Evolutionary conservation across 208 protist species (phyloP).

Genomic region (Tetramitus jugosus): DNA sequence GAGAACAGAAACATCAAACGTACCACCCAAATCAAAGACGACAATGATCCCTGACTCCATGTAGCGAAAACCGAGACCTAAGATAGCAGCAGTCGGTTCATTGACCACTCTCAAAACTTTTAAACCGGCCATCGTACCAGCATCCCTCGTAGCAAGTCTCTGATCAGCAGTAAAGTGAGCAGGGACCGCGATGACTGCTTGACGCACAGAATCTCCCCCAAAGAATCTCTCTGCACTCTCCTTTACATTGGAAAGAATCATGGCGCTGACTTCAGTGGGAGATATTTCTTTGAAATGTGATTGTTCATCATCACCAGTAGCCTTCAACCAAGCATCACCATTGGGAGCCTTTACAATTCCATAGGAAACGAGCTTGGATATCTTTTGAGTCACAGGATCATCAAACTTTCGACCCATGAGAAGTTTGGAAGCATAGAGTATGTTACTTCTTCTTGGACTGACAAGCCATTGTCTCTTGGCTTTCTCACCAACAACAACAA

Average conservation of each 20-base stretch:
- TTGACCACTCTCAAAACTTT: conserved; percentile 82
- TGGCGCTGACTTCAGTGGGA: conserved; percentile 65
- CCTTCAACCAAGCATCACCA: conserved; percentile 71
- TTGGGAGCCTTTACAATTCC: conserved; percentile 36
- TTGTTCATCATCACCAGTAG: conserved; percentile 14
- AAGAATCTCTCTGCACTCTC: conserved; percentile 54
- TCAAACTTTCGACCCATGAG: conserved; percentile 53
- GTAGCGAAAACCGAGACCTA: conserved; percentile 81
- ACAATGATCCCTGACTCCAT: conserved; percentile 43
- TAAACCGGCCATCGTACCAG: conserved; percentile 72
- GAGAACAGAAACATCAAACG: conserved; percentile 98
- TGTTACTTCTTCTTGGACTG: conserved; percentile 55
- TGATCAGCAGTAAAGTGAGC: conserved; percentile 95
- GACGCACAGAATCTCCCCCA: conserved; percentile 34
- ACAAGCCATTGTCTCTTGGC: conserved; percentile 55
- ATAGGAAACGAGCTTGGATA: conserved; percentile 56
- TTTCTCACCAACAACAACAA: conserved; percentile 52
- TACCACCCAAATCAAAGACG: conserved; percentile 26
- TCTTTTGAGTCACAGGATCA: conserved; percentile 48
- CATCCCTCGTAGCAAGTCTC: conserved; percentile 84
- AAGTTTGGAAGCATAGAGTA: conserved; percentile 71
- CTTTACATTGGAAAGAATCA: conserved; percentile 79
- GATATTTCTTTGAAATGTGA: conserved; percentile 62
- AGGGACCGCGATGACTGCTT: conserved; percentile 76
- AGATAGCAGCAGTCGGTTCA: conserved; percentile 80